Percentiles rank a stretch among this genome's conserved stretches.
phyloP scores from a whole-genome alignment of 345 rosid species.

The Luvunga scandens region DNA sequence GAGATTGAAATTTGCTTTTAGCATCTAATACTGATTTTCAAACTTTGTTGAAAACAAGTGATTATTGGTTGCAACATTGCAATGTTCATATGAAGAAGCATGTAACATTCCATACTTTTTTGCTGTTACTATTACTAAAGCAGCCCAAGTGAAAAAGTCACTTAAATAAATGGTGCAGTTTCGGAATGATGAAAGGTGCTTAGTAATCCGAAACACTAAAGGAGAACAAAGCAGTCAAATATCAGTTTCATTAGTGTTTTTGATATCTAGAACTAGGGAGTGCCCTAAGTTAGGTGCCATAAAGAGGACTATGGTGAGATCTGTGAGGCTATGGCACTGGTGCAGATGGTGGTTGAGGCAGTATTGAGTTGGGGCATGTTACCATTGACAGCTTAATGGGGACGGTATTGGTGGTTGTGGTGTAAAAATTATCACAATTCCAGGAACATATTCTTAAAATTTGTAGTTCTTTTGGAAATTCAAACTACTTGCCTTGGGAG shows the following conservation, averaged over 20 bases:
- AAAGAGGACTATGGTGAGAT: background rate
- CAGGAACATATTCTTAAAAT: background rate
- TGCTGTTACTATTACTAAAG: background rate
- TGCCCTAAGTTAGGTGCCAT: background rate
- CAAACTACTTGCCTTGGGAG: background rate
- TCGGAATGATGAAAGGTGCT: background rate
- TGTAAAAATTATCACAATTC: background rate
- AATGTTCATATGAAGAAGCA: background rate
- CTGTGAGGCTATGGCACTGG: background rate
- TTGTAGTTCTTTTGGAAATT: background rate
- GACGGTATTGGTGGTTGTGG: background rate
- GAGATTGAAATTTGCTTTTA: slow-evolving; percentile 12
- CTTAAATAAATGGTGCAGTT: background rate
- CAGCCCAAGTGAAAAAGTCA: background rate
- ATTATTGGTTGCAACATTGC: background rate
- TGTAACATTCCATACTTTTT: background rate
- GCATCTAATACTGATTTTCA: slow-evolving; percentile 16
- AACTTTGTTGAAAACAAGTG: slow-evolving; percentile 10
- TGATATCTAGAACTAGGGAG: background rate
- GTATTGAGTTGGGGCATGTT: background rate
- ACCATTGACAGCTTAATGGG: background rate
- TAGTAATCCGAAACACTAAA: background rate
- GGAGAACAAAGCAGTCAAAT: background rate
- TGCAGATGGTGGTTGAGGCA: background rate
- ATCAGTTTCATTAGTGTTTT: background rate